Percentiles rank a stretch among this genome's conserved stretches.
phyloP scores from a whole-genome alignment of 345 rosid species.

The Erucastrum elatum region DNA sequence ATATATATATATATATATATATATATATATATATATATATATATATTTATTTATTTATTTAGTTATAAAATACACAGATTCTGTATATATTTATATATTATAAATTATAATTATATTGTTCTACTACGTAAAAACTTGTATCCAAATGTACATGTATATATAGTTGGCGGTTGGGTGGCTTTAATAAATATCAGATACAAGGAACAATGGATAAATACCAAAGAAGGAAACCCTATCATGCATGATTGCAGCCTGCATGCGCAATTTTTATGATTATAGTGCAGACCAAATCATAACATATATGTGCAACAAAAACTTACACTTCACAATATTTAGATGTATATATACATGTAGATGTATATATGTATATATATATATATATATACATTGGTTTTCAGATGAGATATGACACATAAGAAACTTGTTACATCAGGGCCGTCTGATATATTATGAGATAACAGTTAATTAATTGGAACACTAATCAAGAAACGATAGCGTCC shows the following conservation, averaged over 20 bases:
- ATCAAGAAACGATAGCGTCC: not conserved
- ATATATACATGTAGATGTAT: not conserved
- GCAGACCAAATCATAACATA: constrained; percentile 32
- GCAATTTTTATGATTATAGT: constrained; percentile 31
- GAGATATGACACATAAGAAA: constrained; percentile 34
- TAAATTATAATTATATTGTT: not conserved
- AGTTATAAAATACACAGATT: not conserved
- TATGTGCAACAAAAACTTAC: constrained; percentile 4
- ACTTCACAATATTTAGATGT: constrained; percentile 4
- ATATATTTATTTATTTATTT: not conserved
- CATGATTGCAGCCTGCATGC: constrained; percentile 43
- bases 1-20: not conserved
- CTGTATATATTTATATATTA: not conserved
- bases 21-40: not conserved
- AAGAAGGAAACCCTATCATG: constrained; percentile 38
- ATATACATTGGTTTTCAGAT: not conserved
- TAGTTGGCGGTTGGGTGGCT: constrained; percentile 34
- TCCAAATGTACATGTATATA: constrained; percentile 17
- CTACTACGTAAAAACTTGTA: not conserved
- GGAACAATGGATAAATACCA: constrained; percentile 15
- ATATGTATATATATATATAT: not conserved
- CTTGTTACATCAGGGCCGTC: constrained; percentile 22
- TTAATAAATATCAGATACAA: constrained; percentile 15
- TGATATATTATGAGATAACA: not conserved
- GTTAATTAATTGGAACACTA: not conserved